Evolutionary conservation across 192 early-diverging fungal species (phyloP).

Genomic region (Anaeromyces robustus): DNA sequence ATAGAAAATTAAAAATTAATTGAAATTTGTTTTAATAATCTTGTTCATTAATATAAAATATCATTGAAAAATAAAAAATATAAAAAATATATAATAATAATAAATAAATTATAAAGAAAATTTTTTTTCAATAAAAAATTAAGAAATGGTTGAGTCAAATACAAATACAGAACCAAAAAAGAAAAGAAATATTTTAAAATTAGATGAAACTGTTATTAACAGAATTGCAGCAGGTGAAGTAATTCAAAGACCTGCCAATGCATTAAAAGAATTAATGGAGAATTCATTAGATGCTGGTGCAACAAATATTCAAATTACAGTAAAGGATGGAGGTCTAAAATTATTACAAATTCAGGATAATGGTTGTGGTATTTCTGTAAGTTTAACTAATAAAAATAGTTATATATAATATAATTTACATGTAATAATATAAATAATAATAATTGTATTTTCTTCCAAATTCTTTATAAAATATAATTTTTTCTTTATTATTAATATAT

Average conservation of each 20-base stretch:
- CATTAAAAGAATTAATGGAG: constrained; percentile 91
- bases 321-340: constrained; percentile 88
- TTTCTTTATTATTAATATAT: too few species aligned
- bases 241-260: constrained; percentile 89
- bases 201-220: constrained; percentile 81
- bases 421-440: neutral
- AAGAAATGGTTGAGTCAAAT: neutral
- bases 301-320: constrained; percentile 59
- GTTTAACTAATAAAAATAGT: too few species aligned
- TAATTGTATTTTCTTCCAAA: too few species aligned
- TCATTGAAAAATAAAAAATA: too few species aligned
- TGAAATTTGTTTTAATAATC: too few species aligned
- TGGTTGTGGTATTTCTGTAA: constrained; percentile 70
- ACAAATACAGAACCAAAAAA: neutral
- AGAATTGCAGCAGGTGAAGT: constrained; percentile 95
- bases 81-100: too few species aligned
- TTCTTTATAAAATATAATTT: too few species aligned
- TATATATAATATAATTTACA: neutral
- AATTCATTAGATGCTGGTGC: constrained; percentile 90
- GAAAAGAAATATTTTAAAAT: constrained; percentile 38
- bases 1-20: too few species aligned
- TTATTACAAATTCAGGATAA: constrained; percentile 90
- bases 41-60: too few species aligned
- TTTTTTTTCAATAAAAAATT: too few species aligned
- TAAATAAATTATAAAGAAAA: too few species aligned